Conservation (phyloP, 768 basidiomycete species). For the Agrocybe praecox region DNA sequence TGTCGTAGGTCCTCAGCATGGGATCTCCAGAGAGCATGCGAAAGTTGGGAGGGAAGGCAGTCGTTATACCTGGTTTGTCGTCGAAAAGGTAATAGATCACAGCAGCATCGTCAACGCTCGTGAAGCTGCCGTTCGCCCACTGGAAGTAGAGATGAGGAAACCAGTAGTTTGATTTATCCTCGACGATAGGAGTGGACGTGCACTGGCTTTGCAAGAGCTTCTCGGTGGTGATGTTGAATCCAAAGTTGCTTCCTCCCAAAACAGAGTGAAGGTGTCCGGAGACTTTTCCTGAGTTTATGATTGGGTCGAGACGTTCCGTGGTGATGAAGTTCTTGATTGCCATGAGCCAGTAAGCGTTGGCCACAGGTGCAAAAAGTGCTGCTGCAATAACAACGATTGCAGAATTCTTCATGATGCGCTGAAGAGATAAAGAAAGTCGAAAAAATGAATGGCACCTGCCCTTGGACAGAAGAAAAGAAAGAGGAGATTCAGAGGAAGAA, state of each 20-base stretch:
- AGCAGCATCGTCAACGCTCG: conserved; percentile 41
- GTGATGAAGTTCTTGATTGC: conserved; percentile 44
- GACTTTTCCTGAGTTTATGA: conserved; percentile 47
- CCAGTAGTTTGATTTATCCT: conserved; percentile 60
- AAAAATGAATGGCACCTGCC: neutral
- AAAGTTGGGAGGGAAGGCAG: conserved; percentile 57
- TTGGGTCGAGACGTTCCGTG: conserved; percentile 51
- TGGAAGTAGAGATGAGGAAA: conserved; percentile 55
- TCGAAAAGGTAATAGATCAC: conserved; percentile 56
- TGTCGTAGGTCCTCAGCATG: conserved; percentile 47
- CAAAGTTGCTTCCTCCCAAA: conserved; percentile 56
- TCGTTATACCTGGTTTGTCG: conserved; percentile 47
- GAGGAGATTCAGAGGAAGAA: neutral
- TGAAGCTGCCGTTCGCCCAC: conserved; percentile 49
- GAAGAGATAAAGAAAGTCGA: conserved; percentile 3
- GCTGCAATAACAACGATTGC: conserved; percentile 30
- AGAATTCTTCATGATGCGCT: conserved; percentile 30
- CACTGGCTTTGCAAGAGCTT: conserved; percentile 48
- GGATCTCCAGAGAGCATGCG: conserved; percentile 36
- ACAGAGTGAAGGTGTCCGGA: conserved; percentile 53
- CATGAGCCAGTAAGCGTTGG: conserved; percentile 50
- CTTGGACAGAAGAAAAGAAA: neutral
- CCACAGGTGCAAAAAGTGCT: conserved; percentile 7
- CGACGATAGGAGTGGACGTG: conserved; percentile 51
- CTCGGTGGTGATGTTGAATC: conserved; percentile 40